These are phyloP conservation scores for Phanerochaete sordida DNA, from an alignment of 768 basidiomycete genomes.

Conservation along the genomic window DNA sequence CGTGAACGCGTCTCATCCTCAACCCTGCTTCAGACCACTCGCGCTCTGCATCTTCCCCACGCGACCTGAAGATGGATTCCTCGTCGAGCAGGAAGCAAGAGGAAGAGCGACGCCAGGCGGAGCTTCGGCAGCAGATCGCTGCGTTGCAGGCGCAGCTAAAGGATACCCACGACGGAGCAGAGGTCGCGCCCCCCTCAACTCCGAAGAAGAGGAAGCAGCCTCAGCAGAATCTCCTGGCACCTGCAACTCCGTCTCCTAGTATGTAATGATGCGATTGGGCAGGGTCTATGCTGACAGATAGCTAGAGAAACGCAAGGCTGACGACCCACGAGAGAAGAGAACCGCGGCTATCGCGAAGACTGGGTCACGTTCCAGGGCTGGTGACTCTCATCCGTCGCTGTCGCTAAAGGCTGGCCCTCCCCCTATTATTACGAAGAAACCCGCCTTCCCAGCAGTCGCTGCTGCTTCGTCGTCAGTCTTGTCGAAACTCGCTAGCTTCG, in stretches of 20 bases:
- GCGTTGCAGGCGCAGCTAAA: conserved; percentile 51
- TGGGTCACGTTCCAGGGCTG: background rate
- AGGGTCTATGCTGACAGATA: background rate
- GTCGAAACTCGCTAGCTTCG: conserved; percentile 42
- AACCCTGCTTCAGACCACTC: background rate
- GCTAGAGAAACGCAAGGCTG: conserved; percentile 44
- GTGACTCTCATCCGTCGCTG: background rate
- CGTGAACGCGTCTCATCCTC: background rate
- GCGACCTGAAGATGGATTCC: conserved; percentile 48
- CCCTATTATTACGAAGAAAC: conserved; percentile 1
- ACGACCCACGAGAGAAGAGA: conserved; percentile 15
- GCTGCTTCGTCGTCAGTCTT: conserved; percentile 48
- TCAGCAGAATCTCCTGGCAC: conserved; percentile 39
- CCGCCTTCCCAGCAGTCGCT: background rate
- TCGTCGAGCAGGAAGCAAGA: conserved; percentile 37
- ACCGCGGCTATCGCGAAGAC: background rate
- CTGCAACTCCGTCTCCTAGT: conserved; percentile 71
- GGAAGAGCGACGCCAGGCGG: conserved; percentile 40
- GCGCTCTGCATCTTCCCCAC: background rate
- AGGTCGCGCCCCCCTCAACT: conserved; percentile 26
- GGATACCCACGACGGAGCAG: conserved; percentile 26
- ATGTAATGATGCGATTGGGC: conserved; percentile 19
- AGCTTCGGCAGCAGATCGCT: conserved; percentile 53
- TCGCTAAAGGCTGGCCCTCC: conserved; percentile 6
- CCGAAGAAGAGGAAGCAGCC: conserved; percentile 46